phyloP scores from a whole-genome alignment of 83 land plant genomes.

The Thuja plicata region DNA sequence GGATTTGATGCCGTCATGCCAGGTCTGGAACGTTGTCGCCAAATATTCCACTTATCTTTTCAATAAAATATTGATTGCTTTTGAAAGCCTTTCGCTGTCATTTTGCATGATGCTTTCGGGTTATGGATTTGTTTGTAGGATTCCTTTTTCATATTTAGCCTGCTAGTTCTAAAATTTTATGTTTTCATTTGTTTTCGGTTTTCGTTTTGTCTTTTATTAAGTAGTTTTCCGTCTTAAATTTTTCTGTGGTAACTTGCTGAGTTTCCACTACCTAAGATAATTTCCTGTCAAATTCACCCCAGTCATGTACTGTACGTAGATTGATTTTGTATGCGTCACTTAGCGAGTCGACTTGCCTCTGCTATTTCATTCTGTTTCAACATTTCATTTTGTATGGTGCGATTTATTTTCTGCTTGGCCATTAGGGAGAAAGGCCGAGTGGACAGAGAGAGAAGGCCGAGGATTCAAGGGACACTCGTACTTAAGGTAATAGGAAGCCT shows the following conservation, averaged over 20 bases:
- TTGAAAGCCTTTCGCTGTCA: background rate
- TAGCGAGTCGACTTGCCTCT: background rate
- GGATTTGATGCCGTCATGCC: conserved; percentile 7
- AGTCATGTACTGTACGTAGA: background rate
- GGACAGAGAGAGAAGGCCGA: background rate
- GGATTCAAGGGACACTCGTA: background rate
- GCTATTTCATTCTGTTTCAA: background rate
- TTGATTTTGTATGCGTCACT: background rate
- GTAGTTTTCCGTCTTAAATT: too few species aligned
- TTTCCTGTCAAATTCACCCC: background rate
- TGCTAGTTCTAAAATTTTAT: background rate
- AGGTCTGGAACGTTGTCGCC: background rate
- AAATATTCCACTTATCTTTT: background rate
- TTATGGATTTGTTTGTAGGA: background rate
- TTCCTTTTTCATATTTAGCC: background rate
- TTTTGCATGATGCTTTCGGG: background rate
- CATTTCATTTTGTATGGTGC: background rate
- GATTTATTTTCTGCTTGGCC: background rate
- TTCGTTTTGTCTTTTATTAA: background rate
- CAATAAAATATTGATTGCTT: background rate
- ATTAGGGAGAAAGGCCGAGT: too few species aligned
- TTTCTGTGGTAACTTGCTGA: background rate
- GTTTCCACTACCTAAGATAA: background rate
- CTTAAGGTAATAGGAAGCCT: background rate
- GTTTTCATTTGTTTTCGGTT: background rate